Evolutionary conservation across 371 early-diverging fungal genomes (phyloP).

Genomic region (Mortierella sp.): DNA sequence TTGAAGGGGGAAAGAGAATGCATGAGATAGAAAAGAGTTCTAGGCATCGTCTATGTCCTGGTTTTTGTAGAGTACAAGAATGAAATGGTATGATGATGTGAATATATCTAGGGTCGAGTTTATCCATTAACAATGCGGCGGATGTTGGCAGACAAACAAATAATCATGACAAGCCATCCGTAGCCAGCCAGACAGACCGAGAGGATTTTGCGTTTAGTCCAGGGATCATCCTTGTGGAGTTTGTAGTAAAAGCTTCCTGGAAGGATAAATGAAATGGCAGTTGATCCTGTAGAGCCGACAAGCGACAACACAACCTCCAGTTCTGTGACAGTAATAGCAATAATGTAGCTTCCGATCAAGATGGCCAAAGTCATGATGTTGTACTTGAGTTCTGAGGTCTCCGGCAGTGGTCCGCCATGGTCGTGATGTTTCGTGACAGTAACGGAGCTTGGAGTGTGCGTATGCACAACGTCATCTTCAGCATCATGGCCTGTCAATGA

Average conservation of each 20-base stretch:
- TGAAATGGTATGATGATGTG: not conserved
- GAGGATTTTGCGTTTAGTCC: constrained; percentile 65
- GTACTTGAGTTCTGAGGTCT: constrained; percentile 64
- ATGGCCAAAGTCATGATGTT: constrained; percentile 78
- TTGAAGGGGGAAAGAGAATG: not conserved
- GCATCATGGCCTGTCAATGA: constrained; percentile 18
- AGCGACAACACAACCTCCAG: constrained; percentile 88
- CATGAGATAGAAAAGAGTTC: not conserved
- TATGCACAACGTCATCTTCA: constrained; percentile 15
- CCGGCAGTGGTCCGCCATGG: constrained; percentile 33
- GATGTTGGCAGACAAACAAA: constrained; percentile 74
- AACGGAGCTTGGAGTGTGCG: constrained; percentile 13
- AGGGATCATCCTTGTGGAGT: constrained; percentile 73
- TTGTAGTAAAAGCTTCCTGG: constrained; percentile 97
- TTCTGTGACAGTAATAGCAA: constrained; percentile 83
- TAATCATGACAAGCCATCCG: constrained; percentile 72
- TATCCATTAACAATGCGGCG: constrained; percentile 30
- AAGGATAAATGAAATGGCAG: constrained; percentile 97
- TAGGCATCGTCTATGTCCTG: not conserved
- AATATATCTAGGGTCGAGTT: not conserved
- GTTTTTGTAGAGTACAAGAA: not conserved
- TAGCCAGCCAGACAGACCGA: constrained; percentile 67
- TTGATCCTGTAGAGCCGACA: constrained; percentile 99
- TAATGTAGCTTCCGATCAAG: constrained; percentile 75
- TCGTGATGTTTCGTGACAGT: constrained; percentile 24